Percentiles rank a stretch among this genome's conserved stretches.
Evolutionary conservation across 352 stramenopile genomes (phyloP).

Genomic region (Phytopythium mirpurense): DNA sequence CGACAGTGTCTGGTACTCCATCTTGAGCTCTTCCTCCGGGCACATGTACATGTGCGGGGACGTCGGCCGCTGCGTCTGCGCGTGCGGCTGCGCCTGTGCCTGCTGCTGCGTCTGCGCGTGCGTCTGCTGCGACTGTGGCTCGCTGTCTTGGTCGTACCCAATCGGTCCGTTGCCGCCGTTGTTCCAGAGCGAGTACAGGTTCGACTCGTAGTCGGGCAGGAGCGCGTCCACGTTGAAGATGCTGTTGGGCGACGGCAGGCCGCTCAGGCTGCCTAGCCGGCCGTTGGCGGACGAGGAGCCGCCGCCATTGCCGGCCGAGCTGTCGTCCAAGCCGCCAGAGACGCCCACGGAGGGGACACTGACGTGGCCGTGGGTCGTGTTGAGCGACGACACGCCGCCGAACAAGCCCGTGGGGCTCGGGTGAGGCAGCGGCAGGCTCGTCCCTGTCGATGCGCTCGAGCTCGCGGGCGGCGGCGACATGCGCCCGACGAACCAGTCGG

Average conservation of each 20-base stretch:
- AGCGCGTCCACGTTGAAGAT: constrained; percentile 58
- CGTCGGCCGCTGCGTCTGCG: constrained; percentile 12
- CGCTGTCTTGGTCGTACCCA: constrained; percentile 44
- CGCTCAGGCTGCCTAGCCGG: constrained; percentile 3
- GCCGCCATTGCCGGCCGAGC: not conserved
- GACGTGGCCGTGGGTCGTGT: not conserved
- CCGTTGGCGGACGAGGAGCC: not conserved
- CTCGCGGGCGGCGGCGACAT: constrained; percentile 12
- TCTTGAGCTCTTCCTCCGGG: constrained; percentile 65
- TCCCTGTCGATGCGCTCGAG: constrained; percentile 1
- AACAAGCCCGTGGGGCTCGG: constrained; percentile 5
- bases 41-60: constrained; percentile 29
- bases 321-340: constrained; percentile 10
- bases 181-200: constrained; percentile 71
- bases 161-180: constrained; percentile 24
- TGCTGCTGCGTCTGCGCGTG: constrained; percentile 12
- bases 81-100: not conserved
- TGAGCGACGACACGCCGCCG: constrained; percentile 1
- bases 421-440: constrained; percentile 4
- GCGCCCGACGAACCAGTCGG: constrained; percentile 29
- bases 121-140: constrained; percentile 13
- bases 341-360: not conserved
- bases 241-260: constrained; percentile 30
- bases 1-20: constrained; percentile 58
- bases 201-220: constrained; percentile 64